A percentile compares a stretch with the other conserved stretches of the same genome.
These are phyloP conservation scores for Acanthamoeba royreba DNA, from an alignment of 208 protist species.

Conservation along the genomic window DNA sequence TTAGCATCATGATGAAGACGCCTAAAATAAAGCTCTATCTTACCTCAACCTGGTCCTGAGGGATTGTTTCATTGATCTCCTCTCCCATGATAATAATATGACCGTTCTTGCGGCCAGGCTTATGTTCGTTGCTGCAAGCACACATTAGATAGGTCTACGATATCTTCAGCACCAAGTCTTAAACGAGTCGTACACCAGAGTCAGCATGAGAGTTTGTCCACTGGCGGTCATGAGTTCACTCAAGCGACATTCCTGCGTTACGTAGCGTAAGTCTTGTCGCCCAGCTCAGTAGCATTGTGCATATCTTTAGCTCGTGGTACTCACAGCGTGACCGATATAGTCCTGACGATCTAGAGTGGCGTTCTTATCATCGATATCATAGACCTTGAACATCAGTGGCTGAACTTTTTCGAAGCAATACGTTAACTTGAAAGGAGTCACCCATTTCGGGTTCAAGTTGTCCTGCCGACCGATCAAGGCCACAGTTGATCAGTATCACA, in stretches of 20 bases:
- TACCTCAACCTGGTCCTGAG: not conserved
- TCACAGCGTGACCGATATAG: constrained; percentile 19
- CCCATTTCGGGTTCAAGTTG: constrained; percentile 33
- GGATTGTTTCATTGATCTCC: constrained; percentile 23
- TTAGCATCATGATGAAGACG: not conserved
- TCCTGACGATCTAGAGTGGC: not conserved
- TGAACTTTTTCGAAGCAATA: constrained; percentile 38
- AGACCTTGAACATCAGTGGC: constrained; percentile 11
- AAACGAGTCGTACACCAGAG: not conserved
- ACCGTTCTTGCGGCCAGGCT: not conserved
- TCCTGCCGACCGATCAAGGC: not conserved
- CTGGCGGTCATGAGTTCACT: not conserved
- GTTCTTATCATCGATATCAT: constrained; percentile 38
- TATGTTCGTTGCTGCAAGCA: not conserved
- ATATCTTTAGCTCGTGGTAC: not conserved
- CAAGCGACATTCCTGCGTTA: not conserved
- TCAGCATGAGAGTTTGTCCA: not conserved
- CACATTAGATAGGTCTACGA: too few species aligned
- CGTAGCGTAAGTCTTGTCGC: not conserved
- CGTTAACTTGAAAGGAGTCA: not conserved
- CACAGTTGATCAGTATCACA: not conserved
- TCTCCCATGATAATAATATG: constrained; percentile 7
- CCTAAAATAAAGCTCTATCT: not conserved
- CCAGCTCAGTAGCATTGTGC: not conserved
- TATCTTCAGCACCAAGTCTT: too few species aligned